Percentiles rank a stretch among this genome's conserved stretches.
phyloP scores from a whole-genome alignment of 1,284 basidiomycete genomes.

The Mycosarcoma mackinlayi region DNA sequence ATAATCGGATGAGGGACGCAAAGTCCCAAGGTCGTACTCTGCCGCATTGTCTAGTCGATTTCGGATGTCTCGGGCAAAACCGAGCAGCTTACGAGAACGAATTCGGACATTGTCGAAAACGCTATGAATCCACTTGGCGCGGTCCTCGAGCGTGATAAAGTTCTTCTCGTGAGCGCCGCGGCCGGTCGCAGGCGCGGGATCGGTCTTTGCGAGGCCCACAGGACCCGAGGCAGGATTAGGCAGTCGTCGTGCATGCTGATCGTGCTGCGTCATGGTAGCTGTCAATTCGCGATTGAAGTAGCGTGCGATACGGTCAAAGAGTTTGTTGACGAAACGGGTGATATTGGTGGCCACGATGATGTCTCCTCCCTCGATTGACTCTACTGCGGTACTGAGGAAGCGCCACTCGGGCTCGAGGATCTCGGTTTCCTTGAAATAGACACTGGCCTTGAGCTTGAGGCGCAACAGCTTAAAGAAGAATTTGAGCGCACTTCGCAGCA shows the following conservation, averaged over 20 bases:
- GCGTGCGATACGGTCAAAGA: conserved; percentile 79
- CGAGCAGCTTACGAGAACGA: conserved; percentile 91
- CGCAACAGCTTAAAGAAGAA: conserved; percentile 95
- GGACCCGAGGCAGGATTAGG: conserved; percentile 38
- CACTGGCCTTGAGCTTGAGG: conserved; percentile 94
- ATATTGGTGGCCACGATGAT: conserved; percentile 78
- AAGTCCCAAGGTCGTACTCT: conserved; percentile 85
- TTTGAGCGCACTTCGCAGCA: conserved; percentile 85
- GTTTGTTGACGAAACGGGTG: conserved; percentile 65
- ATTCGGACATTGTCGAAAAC: conserved; percentile 92
- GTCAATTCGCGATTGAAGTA: conserved; percentile 94
- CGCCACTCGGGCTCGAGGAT: conserved; percentile 96
- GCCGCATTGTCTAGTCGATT: conserved; percentile 94
- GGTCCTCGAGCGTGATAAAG: conserved; percentile 82
- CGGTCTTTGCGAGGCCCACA: conserved; percentile 30
- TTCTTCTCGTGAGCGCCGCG: conserved; percentile 47
- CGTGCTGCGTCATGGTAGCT: conserved; percentile 72
- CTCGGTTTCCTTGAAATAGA: conserved; percentile 97
- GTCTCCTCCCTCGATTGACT: conserved; percentile 88
- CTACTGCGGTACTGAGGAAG: conserved; percentile 91
- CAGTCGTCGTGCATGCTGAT: conserved; percentile 28
- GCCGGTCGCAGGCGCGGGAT: conserved; percentile 34
- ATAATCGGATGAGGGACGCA: conserved; percentile 47
- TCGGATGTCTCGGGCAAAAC: conserved; percentile 74
- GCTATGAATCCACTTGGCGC: conserved; percentile 88